phyloP scores from a whole-genome alignment of 305 asterid species.

The Striga hermonthica region DNA sequence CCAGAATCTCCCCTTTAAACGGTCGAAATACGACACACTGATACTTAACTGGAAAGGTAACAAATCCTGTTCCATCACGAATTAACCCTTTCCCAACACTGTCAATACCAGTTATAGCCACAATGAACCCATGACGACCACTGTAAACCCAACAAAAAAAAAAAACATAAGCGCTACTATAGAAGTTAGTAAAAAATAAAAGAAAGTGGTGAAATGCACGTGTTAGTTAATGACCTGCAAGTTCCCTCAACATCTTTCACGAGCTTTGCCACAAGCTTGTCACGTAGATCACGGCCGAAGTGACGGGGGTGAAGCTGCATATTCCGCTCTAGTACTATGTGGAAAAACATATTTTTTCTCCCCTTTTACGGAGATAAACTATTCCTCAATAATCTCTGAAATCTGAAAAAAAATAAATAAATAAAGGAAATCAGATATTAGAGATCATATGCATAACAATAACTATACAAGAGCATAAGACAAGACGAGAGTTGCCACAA shows the following conservation, averaged over 20 bases:
- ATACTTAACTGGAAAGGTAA: slow-evolving; percentile 84
- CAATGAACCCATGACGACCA: slow-evolving; percentile 91
- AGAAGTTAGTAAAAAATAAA: not conserved
- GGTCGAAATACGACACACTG: slow-evolving; percentile 95
- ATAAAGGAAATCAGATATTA: no score
- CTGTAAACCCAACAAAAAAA: slow-evolving; percentile 30
- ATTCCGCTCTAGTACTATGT: slow-evolving; percentile 84
- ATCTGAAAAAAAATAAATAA: no score
- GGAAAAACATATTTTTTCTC: slow-evolving; percentile 58
- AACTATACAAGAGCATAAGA: no score
- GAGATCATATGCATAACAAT: no score
- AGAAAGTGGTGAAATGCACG: no score
- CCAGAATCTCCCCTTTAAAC: slow-evolving; percentile 81
- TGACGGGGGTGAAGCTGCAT: slow-evolving; percentile 99
- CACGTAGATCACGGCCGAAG: slow-evolving; percentile 93
- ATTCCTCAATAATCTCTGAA: no score
- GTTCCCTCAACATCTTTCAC: slow-evolving; percentile 98
- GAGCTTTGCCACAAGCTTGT: slow-evolving; percentile 85
- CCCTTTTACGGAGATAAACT: no score
- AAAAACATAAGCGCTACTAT: not conserved
- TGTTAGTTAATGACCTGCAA: slow-evolving; percentile 59
- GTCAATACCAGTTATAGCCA: slow-evolving; percentile 90
- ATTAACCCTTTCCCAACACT: slow-evolving; percentile 84
- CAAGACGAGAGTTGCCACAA: no score
- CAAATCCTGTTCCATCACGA: slow-evolving; percentile 95